A percentile compares a stretch with the other conserved stretches of the same genome.
phyloP scores from a whole-genome alignment of 208 protist species.

The Trypanosoma mega region DNA sequence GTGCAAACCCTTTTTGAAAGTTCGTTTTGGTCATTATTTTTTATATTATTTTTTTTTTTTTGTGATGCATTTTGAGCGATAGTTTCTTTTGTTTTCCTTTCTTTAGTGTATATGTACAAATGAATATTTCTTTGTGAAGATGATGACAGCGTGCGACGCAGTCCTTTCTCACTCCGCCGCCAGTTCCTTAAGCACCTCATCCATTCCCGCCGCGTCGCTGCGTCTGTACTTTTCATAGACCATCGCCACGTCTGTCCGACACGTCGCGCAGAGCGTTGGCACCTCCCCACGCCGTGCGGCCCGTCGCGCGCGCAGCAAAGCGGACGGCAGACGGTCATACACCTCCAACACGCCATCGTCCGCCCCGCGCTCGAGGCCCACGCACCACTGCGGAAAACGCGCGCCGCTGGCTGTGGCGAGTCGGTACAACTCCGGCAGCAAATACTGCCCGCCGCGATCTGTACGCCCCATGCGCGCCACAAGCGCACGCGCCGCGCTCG shows the following conservation, averaged over 20 bases:
- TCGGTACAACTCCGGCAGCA: constrained; percentile 32
- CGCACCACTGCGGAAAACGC: constrained; percentile 20
- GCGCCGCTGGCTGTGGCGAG: constrained; percentile 24
- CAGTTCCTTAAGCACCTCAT: constrained; percentile 11
- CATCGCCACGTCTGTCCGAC: constrained; percentile 25
- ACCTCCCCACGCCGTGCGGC: constrained; percentile 1
- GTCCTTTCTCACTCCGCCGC: background rate
- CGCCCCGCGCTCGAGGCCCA: background rate
- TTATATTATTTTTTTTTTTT: too few relatives aligned
- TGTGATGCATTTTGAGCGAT: too few relatives aligned
- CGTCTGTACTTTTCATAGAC: background rate
- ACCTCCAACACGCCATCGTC: constrained; percentile 2
- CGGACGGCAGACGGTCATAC: constrained; percentile 8
- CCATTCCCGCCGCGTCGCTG: background rate
- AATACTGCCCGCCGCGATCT: constrained; percentile 29
- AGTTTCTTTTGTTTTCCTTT: too few relatives aligned
- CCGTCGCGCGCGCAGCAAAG: constrained; percentile 18
- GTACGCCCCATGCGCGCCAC: constrained; percentile 24
- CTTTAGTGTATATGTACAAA: too few relatives aligned
- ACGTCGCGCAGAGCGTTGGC: constrained; percentile 14
- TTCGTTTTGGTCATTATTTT: too few relatives aligned
- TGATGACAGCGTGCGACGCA: too few relatives aligned
- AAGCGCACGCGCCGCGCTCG: constrained; percentile 21
- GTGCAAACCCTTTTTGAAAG: too few relatives aligned
- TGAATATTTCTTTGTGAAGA: too few relatives aligned